These are phyloP conservation scores for Xerocomus brunneocitrinus DNA, from an alignment of 768 basidiomycete species.

Conservation along the genomic window DNA sequence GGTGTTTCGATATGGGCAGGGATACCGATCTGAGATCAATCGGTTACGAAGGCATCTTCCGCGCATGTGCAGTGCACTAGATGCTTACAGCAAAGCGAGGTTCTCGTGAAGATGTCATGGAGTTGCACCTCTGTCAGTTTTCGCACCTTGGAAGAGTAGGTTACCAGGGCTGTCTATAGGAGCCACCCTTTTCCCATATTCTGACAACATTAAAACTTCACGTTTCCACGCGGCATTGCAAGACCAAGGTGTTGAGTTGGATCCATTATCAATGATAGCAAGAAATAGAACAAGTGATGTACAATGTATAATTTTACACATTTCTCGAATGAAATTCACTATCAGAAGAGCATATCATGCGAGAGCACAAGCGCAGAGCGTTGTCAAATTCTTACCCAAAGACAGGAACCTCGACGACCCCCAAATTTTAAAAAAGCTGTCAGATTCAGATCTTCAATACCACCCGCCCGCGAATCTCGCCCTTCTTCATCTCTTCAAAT, in stretches of 20 bases:
- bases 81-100: constrained; percentile 16
- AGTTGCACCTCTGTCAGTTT: background rate
- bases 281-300: background rate
- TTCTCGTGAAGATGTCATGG: background rate
- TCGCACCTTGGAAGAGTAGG: too few relatives aligned
- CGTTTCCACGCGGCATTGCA: background rate
- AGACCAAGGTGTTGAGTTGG: background rate
- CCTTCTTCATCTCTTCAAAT: constrained; percentile 17
- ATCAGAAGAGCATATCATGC: background rate
- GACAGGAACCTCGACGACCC: background rate
- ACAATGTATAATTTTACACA: background rate
- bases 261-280: background rate
- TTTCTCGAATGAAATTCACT: background rate
- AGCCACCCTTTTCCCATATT: background rate
- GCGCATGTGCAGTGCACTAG: constrained; percentile 11
- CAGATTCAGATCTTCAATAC: constrained; percentile 17
- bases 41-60: constrained; percentile 16
- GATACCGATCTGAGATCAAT: constrained; percentile 15
- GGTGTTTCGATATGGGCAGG: background rate
- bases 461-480: constrained; percentile 17
- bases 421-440: background rate
- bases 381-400: too few relatives aligned
- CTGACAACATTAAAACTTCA: too few relatives aligned
- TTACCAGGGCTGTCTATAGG: background rate
- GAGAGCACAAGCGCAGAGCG: background rate